Evolutionary conservation across 1,284 basidiomycete genomes (phyloP).

Genomic region (Trichosporon ovoides): DNA sequence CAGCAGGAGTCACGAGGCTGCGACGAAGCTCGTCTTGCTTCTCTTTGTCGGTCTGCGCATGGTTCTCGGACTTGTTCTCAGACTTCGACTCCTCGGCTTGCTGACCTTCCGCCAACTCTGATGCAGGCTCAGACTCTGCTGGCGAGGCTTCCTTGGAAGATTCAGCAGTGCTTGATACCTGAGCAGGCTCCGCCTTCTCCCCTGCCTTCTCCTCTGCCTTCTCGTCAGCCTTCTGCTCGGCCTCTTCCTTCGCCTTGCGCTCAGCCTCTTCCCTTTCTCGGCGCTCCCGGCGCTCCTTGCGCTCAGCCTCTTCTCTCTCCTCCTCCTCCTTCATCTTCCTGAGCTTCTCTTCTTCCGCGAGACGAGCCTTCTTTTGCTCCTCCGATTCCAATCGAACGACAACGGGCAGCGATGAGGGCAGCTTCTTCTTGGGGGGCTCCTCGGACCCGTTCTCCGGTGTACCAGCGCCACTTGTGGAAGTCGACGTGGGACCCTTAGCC

Average conservation of each 20-base stretch:
- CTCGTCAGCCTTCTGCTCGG: conserved; percentile 50
- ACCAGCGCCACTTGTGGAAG: conserved; percentile 23
- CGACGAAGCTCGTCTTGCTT: conserved; percentile 31
- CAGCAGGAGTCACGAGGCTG: conserved; percentile 29
- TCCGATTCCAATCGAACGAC: conserved; percentile 53
- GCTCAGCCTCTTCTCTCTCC: conserved; percentile 42
- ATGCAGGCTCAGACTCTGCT: conserved; percentile 29
- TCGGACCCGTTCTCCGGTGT: conserved; percentile 24
- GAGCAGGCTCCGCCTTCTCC: conserved; percentile 9
- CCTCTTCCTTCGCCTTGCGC: conserved; percentile 42
- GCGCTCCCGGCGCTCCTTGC: conserved; percentile 39
- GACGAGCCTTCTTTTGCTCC: conserved; percentile 49
- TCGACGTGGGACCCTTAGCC: conserved; percentile 26
- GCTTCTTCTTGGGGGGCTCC: conserved; percentile 33
- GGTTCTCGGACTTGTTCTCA: conserved; percentile 48
- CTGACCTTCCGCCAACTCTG: conserved; percentile 25
- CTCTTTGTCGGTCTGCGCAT: conserved; percentile 25
- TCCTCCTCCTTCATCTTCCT: conserved; percentile 42
- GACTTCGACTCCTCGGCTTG: conserved; percentile 46
- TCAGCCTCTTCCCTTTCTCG: conserved; percentile 28
- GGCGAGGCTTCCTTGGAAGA: neutral
- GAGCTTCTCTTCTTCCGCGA: conserved; percentile 44
- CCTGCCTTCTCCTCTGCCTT: conserved; percentile 45
- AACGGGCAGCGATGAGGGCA: conserved; percentile 35
- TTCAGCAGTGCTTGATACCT: no score